phyloP scores from a whole-genome alignment of 495 filamentous ascomycete genomes.

The Talaromyces liani region DNA sequence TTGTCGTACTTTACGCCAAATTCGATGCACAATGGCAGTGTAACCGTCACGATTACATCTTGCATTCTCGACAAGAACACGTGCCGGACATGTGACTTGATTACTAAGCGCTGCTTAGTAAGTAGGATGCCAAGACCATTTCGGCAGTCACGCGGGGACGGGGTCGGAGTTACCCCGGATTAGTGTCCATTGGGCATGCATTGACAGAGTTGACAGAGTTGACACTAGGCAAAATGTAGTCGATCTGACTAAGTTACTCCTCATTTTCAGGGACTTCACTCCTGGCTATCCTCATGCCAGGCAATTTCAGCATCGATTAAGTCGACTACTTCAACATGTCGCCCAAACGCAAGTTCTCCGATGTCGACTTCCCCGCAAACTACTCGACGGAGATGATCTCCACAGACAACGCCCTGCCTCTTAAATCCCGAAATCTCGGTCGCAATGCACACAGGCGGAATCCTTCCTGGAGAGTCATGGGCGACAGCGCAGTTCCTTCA shows the following conservation, averaged over 20 bases:
- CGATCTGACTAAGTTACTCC: background rate
- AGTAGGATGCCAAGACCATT: background rate
- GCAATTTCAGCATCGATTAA: background rate
- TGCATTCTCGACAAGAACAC: background rate
- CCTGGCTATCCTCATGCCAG: background rate
- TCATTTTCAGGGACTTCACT: background rate
- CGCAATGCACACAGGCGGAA: background rate
- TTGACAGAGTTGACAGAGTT: background rate
- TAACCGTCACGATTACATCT: background rate
- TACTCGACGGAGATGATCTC: background rate
- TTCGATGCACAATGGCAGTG: background rate
- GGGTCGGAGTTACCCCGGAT: background rate
- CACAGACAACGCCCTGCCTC: background rate
- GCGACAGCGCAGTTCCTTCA: constrained; percentile 14
- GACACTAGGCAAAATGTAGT: background rate
- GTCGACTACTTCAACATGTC: background rate
- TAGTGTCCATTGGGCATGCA: background rate
- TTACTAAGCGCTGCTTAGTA: background rate
- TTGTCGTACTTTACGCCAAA: background rate
- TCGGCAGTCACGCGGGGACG: background rate
- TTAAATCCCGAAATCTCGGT: background rate
- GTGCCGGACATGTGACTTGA: background rate
- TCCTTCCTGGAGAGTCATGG: constrained; percentile 5
- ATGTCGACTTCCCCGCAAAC: background rate
- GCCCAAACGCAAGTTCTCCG: constrained; percentile 2